Evolutionary conservation across 139 green algal species (phyloP).

Genomic region (Desmodesmus armatus): DNA sequence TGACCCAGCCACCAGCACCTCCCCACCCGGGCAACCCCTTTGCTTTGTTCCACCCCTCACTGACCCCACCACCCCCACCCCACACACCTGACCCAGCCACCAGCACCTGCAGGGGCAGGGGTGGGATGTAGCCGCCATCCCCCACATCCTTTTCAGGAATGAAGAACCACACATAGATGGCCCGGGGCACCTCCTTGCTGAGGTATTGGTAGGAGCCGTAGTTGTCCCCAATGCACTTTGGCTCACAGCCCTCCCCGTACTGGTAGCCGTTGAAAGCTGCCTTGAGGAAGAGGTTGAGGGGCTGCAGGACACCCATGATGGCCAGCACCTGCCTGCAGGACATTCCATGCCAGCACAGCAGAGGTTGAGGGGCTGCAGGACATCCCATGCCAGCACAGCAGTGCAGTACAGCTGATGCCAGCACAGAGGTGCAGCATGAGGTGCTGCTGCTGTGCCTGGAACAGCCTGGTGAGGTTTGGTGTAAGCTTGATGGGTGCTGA

Average conservation of each 20-base stretch:
- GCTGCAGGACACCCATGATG: not conserved
- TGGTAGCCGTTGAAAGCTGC: conserved; percentile 38
- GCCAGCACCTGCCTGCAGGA: conserved; percentile 31
- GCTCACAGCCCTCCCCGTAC: conserved; percentile 38
- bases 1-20: no score
- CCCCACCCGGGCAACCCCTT: no score
- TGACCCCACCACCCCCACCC: no score
- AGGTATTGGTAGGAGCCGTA: conserved; percentile 39
- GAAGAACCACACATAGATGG: conserved; percentile 46
- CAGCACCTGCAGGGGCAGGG: conserved; percentile 39
- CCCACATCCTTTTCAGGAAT: not conserved
- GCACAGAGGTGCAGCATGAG: no score
- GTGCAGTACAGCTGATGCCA: no score
- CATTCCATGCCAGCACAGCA: no score
- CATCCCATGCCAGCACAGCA: no score
- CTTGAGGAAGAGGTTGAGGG: conserved; percentile 33
- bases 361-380: no score
- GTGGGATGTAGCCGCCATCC: conserved; percentile 42
- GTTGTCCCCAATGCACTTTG: conserved; percentile 47
- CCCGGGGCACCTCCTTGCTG: conserved; percentile 1
- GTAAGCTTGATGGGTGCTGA: no score
- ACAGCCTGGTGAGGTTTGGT: no score
- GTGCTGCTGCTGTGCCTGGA: no score
- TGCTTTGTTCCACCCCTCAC: no score
- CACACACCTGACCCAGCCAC: conserved; percentile 5